Evolutionary conservation across 2,329 filamentous ascomycete genomes (phyloP), one percentile per base, ranked within the genome.

Genomic region (Xylaria sp.): DNA sequence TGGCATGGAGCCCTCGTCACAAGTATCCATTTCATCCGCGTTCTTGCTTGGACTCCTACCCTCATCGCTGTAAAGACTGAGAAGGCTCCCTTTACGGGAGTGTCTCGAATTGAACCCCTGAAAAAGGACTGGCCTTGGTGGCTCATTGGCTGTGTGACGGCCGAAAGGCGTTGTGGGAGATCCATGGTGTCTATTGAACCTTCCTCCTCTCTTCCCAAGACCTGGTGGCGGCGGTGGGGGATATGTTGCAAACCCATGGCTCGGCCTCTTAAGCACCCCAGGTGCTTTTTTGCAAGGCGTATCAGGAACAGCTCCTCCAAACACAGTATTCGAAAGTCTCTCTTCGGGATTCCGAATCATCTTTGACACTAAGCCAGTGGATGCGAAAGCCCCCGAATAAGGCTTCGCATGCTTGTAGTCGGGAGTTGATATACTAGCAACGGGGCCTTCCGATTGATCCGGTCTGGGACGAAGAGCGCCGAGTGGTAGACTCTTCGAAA

Each of bases 301-400:
- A 77, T 98, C 96, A 0, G 96, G 95, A 85, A 97, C 94, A 34
- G 88, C 86, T 21, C 65, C 71, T 30, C 73, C 72, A 36, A 75
- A 88, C 83, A 77, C 91, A 89, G 79, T 85, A 79, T 80, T 72
- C 82, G 81, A 76, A 83, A 81, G 71, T 79, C 84, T 87, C 60
- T 93, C 87, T 73, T 98, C 93, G 0, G 90, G 88, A 78, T 93
- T 90, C 65, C 93, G 90, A 76, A 96, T 97, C 79, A 97, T 93
- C 82, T 99, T 99, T 11, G 96, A 98, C 62, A 99, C 91, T 32
- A 99, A 84, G 1, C 95, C 94, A 0, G 96, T 98, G 1, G 96
- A 98, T 85, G 93, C 94, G 81, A 98, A 98, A 6, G 94, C 94
- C 48, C 92, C 90, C 36, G 92, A 90, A 64, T 92, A 86, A 24